Evolutionary conservation across 2,329 filamentous ascomycete species (phyloP).

Genomic region (Tricladium varicosporioides): DNA sequence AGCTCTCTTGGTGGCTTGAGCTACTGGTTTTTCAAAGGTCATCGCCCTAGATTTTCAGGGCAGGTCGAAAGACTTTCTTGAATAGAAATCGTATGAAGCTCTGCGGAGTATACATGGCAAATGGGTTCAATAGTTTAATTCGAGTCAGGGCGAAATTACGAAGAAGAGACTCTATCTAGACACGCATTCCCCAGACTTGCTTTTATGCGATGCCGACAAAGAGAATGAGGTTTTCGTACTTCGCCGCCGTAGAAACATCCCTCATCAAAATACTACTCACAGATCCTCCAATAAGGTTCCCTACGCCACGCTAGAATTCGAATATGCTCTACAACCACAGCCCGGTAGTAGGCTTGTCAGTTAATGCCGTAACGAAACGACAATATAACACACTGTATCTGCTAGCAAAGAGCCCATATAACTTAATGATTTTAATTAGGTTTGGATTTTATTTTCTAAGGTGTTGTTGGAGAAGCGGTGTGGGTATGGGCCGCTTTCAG

Average conservation of each 20-base stretch:
- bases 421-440: conserved; percentile 43
- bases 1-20: background rate
- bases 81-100: background rate
- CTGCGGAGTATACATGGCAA: background rate
- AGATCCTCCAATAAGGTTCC: conserved; percentile 16
- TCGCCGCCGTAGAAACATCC: conserved; percentile 1
- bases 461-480: too few relatives aligned
- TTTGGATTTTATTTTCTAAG: too few relatives aligned
- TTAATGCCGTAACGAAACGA: conserved; percentile 27
- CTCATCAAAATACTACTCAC: conserved; percentile 8
- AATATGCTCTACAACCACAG: conserved; percentile 28
- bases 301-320: conserved; percentile 17
- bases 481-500: too few relatives aligned
- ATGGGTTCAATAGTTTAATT: background rate
- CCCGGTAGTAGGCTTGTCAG: conserved; percentile 9
- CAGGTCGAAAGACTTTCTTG: background rate
- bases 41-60: background rate
- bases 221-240: conserved; percentile 5
- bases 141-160: background rate
- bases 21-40: background rate
- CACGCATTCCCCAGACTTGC: background rate
- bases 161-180: background rate
- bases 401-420: conserved; percentile 49
- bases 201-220: conserved; percentile 4
- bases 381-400: conserved; percentile 48